Evolutionary conservation across 352 stramenopile species (phyloP).

Genomic region (Phytopythium chamaehyphon): DNA sequence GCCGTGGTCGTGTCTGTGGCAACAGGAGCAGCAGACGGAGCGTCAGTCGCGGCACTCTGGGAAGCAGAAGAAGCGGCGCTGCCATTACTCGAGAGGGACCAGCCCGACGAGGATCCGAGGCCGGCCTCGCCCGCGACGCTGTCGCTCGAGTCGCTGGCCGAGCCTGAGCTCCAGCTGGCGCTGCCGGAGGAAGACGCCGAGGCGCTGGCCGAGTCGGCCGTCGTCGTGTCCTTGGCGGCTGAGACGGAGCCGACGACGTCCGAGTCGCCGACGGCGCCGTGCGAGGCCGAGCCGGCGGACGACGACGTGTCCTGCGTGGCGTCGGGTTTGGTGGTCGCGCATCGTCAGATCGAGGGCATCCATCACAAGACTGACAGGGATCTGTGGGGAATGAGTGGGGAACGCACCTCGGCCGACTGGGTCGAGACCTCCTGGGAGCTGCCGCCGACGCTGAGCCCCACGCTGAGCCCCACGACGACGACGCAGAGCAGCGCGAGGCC

Average conservation of each 20-base stretch:
- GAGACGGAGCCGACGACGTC: slow-evolving; percentile 12
- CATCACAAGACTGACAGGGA: neutral
- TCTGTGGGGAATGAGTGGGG: neutral
- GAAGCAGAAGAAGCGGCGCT: slow-evolving; percentile 11
- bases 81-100: slow-evolving; percentile 12
- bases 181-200: slow-evolving; percentile 1
- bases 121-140: slow-evolving; percentile 18
- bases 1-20: slow-evolving; percentile 8
- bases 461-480: slow-evolving; percentile 40
- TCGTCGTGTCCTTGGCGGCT: slow-evolving; percentile 19
- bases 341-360: too few relatives aligned
- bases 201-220: neutral
- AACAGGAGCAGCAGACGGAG: slow-evolving; percentile 11
- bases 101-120: slow-evolving; percentile 12
- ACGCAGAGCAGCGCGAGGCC: slow-evolving; percentile 50
- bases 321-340: slow-evolving; percentile 1
- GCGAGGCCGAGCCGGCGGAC: neutral
- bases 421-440: slow-evolving; percentile 20
- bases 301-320: slow-evolving; percentile 11
- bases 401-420: slow-evolving; percentile 32
- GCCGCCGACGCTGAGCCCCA: slow-evolving; percentile 18
- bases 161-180: slow-evolving; percentile 11
- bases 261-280: slow-evolving; percentile 9
- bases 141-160: slow-evolving; percentile 8
- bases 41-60: slow-evolving; percentile 15